These are phyloP conservation scores for Amorphotheca resinae DNA, from an alignment of 495 filamentous ascomycete species.

Conservation along the genomic window DNA sequence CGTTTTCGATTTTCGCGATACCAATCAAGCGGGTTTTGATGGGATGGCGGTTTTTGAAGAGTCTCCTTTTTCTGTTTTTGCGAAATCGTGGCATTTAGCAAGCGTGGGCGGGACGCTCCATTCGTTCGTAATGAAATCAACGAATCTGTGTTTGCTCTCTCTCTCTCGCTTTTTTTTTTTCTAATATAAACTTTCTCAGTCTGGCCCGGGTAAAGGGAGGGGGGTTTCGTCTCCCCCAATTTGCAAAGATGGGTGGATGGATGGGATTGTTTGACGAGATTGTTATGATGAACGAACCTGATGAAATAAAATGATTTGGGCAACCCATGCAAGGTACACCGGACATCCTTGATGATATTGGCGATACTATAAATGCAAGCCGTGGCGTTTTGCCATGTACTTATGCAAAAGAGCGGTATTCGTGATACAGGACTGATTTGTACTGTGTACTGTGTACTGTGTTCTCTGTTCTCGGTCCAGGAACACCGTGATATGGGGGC, in stretches of 20 bases:
- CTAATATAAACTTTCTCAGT: too few species aligned
- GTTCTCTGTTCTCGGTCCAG: too few species aligned
- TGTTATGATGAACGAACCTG: slow-evolving; percentile 6
- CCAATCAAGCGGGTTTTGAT: slow-evolving; percentile 1
- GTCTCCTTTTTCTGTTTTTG: slow-evolving; percentile 10
- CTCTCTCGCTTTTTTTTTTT: too few species aligned
- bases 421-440: too few species aligned
- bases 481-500: too few species aligned
- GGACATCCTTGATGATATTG: too few species aligned
- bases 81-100: slow-evolving; percentile 20
- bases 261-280: slow-evolving; percentile 1
- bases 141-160: slow-evolving; percentile 1
- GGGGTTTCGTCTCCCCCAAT: not conserved
- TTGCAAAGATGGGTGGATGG: not conserved
- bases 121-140: slow-evolving; percentile 10
- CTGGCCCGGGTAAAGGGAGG: not conserved
- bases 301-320: slow-evolving; percentile 10
- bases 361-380: too few species aligned
- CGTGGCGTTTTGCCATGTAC: too few species aligned
- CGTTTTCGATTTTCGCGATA: slow-evolving; percentile 6
- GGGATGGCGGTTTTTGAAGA: slow-evolving; percentile 13
- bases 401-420: too few species aligned
- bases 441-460: too few species aligned
- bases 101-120: slow-evolving; percentile 18
- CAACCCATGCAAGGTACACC: slow-evolving; percentile 6